A percentile compares a stretch with the other conserved stretches of the same genome.
Evolutionary conservation across 2,329 filamentous ascomycete species (phyloP).

Genomic region (Penicillium hordei): DNA sequence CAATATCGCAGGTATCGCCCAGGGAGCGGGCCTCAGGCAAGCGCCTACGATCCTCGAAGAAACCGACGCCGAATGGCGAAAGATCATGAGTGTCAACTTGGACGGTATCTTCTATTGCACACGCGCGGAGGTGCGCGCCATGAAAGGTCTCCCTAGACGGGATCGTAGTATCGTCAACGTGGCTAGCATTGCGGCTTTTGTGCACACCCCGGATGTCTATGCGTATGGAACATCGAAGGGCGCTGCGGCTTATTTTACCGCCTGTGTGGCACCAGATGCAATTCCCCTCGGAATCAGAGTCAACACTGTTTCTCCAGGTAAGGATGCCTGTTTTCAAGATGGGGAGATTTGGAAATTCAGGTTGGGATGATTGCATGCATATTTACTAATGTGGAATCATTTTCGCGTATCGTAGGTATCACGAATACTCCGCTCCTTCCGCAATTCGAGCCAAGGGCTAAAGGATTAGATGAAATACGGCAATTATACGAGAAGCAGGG

Average conservation of each 20-base stretch:
- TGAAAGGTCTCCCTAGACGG: background rate
- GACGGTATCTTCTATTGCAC: slow-evolving; percentile 19
- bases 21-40: slow-evolving; percentile 4
- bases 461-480: background rate
- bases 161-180: slow-evolving; percentile 18
- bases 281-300: slow-evolving; percentile 49
- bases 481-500: background rate
- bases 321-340: background rate
- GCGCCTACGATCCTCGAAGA: slow-evolving; percentile 15
- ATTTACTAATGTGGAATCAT: too few species aligned
- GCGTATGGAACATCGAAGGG: slow-evolving; percentile 19
- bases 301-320: slow-evolving; percentile 58
- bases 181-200: slow-evolving; percentile 13
- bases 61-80: background rate
- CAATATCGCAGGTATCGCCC: slow-evolving; percentile 2
- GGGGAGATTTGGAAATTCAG: too few species aligned
- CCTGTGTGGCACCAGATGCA: slow-evolving; percentile 14
- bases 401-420: slow-evolving; percentile 3
- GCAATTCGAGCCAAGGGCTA: slow-evolving; percentile 3
- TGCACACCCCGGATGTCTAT: slow-evolving; percentile 15
- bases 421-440: slow-evolving; percentile 16
- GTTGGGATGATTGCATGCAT: too few species aligned
- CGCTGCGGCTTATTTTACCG: slow-evolving; percentile 15
- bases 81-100: slow-evolving; percentile 10
- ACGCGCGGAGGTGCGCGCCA: slow-evolving; percentile 11